Evolutionary conservation across 495 filamentous ascomycete genomes (phyloP).

Genomic region (Oidiodendron maius): DNA sequence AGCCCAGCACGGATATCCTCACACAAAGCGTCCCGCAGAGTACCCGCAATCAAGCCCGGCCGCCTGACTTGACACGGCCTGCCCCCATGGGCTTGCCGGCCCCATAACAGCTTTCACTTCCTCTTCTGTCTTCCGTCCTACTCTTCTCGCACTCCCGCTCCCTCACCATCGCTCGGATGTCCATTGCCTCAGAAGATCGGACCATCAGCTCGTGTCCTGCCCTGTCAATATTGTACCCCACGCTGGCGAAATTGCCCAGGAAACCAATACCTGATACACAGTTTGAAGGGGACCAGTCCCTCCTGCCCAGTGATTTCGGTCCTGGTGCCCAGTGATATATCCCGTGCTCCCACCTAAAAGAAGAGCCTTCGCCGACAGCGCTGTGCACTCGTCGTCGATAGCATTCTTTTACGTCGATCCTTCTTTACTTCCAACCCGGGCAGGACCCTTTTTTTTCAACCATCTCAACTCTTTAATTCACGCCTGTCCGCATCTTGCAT

Average conservation of each 20-base stretch:
- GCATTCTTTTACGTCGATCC: slow-evolving; percentile 16
- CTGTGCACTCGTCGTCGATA: slow-evolving; percentile 25
- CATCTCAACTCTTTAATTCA: no score
- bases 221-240: slow-evolving; percentile 16
- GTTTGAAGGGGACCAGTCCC: slow-evolving; percentile 8
- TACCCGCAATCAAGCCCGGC: slow-evolving; percentile 11
- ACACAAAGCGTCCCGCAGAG: not conserved
- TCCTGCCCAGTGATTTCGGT: slow-evolving; percentile 8
- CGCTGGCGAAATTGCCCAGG: slow-evolving; percentile 1
- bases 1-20: no score
- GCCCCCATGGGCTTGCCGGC: slow-evolving; percentile 3
- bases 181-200: slow-evolving; percentile 22
- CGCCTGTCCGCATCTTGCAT: no score
- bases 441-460: slow-evolving; percentile 1
- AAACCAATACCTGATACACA: slow-evolving; percentile 15
- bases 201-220: slow-evolving; percentile 18
- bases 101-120: slow-evolving; percentile 11
- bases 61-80: slow-evolving; percentile 6
- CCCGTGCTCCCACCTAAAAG: slow-evolving; percentile 5
- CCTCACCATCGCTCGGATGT: slow-evolving; percentile 22
- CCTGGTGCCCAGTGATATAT: slow-evolving; percentile 21
- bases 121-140: no score
- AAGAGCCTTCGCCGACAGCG: slow-evolving; percentile 11
- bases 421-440: slow-evolving; percentile 5
- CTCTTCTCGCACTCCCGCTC: not conserved